Percentiles rank a stretch among this genome's conserved stretches.
Evolutionary conservation across 345 rosid species (phyloP).

Genomic region (Populus euphratica): DNA sequence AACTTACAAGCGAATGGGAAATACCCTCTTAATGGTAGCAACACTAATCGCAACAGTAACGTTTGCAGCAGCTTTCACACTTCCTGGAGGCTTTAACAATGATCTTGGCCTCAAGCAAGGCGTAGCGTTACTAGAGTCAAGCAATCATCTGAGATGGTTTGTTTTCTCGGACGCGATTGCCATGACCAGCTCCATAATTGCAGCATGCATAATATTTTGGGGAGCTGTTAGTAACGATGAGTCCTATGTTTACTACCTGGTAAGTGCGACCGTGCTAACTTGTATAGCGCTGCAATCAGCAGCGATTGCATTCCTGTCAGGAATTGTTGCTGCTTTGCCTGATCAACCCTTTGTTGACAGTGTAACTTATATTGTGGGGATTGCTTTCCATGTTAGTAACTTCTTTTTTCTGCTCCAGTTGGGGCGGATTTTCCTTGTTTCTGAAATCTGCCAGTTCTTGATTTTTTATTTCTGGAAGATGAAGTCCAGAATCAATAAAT

Average conservation of each 20-base stretch:
- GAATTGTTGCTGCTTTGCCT: neutral
- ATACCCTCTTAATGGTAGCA: neutral
- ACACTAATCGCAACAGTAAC: neutral
- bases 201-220: slow-evolving; percentile 3
- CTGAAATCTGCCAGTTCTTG: slow-evolving; percentile 1
- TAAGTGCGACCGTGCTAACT: neutral
- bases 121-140: neutral
- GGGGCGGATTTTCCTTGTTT: neutral
- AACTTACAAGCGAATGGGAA: slow-evolving; percentile 1
- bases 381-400: neutral
- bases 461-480: neutral
- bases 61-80: neutral
- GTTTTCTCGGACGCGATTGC: neutral
- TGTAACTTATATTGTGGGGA: neutral
- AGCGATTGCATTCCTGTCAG: neutral
- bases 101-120: neutral
- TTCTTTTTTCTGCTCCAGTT: neutral
- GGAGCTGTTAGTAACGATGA: neutral
- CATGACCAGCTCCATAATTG: slow-evolving; percentile 5
- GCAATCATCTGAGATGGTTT: neutral
- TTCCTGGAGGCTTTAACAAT: neutral
- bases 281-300: neutral
- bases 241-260: slow-evolving; percentile 1
- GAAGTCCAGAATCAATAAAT: neutral
- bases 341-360: neutral